These are phyloP conservation scores for Septoria petroselini DNA, from an alignment of 2,329 filamentous ascomycete genomes.

Conservation along the genomic window DNA sequence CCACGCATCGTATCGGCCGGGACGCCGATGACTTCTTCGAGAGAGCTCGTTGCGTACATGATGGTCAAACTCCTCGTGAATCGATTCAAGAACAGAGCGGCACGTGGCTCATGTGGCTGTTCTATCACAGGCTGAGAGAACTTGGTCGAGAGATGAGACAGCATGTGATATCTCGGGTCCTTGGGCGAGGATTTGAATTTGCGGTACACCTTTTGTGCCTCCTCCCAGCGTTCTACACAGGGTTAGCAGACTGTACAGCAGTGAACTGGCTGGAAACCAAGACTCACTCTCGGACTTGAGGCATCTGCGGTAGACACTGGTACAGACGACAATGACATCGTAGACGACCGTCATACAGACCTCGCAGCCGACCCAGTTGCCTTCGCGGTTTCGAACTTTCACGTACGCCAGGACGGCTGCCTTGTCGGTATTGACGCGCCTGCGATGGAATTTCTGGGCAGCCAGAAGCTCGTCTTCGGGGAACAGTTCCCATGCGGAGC, in stretches of 20 bases:
- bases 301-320: constrained; percentile 69
- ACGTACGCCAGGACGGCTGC: constrained; percentile 81
- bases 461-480: constrained; percentile 76
- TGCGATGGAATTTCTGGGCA: constrained; percentile 68
- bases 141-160: constrained; percentile 78
- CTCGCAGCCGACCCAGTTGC: constrained; percentile 74
- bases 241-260: constrained; percentile 15
- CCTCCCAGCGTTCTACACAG: constrained; percentile 66
- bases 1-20: constrained; percentile 66
- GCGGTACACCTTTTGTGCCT: constrained; percentile 73
- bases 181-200: constrained; percentile 77
- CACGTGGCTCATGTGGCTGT: constrained; percentile 69
- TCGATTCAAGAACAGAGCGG: constrained; percentile 79
- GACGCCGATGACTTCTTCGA: constrained; percentile 72
- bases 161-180: constrained; percentile 85
- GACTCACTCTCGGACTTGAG: constrained; percentile 72
- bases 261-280: neutral
- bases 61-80: constrained; percentile 79
- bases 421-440: constrained; percentile 74
- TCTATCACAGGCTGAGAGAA: constrained; percentile 60
- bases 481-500: constrained; percentile 81
- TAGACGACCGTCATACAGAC: constrained; percentile 88
- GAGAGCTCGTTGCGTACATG: constrained; percentile 80
- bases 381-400: constrained; percentile 64
- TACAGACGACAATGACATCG: constrained; percentile 81